A percentile compares a stretch with the other conserved stretches of the same genome.
Evolutionary conservation across 2,329 filamentous ascomycete species (phyloP).

Genomic region (Calonectria honghensis): DNA sequence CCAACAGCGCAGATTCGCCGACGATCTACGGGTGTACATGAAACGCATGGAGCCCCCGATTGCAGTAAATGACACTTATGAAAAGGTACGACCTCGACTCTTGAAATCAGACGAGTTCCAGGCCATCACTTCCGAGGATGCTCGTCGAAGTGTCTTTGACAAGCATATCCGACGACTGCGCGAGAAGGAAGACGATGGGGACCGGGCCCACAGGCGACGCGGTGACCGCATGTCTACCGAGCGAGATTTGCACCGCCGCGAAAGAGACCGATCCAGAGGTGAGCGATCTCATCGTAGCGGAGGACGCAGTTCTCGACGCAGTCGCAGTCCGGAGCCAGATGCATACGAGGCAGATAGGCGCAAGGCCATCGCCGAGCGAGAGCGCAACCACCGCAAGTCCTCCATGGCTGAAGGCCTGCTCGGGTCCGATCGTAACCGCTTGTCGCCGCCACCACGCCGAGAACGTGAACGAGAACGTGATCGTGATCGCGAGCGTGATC

Average conservation of each 20-base stretch:
- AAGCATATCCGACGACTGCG: conserved; percentile 93
- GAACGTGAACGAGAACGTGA: conserved; percentile 66
- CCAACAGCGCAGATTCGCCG: conserved; percentile 88
- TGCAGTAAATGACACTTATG: conserved; percentile 86
- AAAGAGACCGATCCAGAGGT: conserved; percentile 74
- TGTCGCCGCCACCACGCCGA: conserved; percentile 64
- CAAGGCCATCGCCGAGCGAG: conserved; percentile 94
- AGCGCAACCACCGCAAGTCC: conserved; percentile 92
- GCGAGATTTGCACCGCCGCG: conserved; percentile 75
- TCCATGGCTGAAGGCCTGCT: conserved; percentile 80
- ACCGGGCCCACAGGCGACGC: conserved; percentile 77
- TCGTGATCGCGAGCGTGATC: conserved; percentile 62
- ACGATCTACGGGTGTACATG: conserved; percentile 88
- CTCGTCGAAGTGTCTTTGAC: conserved; percentile 89
- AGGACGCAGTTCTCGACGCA: conserved; percentile 77
- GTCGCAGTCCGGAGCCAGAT: conserved; percentile 93
- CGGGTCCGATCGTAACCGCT: conserved; percentile 69
- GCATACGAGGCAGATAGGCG: conserved; percentile 96
- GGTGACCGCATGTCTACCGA: conserved; percentile 74
- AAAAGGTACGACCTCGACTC: conserved; percentile 87
- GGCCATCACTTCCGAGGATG: conserved; percentile 87
- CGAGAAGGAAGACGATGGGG: conserved; percentile 90
- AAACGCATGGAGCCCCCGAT: conserved; percentile 94
- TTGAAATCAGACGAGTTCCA: conserved; percentile 89
- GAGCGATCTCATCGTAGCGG: conserved; percentile 78